A percentile compares a stretch with the other conserved stretches of the same genome.
Evolutionary conservation across 441 rosid species (phyloP).

Genomic region (Melianthus villosus): DNA sequence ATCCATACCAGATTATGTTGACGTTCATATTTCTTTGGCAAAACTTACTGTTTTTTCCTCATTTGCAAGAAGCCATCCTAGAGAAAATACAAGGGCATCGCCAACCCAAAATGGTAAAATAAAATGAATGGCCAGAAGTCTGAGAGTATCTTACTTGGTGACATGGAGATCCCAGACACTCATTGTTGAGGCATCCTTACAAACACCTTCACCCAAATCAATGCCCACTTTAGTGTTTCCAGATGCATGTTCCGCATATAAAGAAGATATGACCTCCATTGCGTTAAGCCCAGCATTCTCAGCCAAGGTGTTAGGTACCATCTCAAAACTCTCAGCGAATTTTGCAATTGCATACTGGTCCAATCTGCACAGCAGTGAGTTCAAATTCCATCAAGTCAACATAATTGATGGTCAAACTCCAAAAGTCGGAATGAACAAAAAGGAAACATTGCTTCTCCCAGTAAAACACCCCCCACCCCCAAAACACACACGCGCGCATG

Average conservation of each 20-base stretch:
- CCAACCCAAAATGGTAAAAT: too few species aligned
- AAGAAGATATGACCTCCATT: slow-evolving; percentile 84
- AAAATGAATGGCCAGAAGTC: not conserved
- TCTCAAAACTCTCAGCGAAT: slow-evolving; percentile 96
- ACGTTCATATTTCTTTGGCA: too few species aligned
- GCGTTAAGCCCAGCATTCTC: slow-evolving; percentile 97
- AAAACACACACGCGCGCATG: too few species aligned
- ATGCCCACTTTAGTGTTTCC: slow-evolving; percentile 83
- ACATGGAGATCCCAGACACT: slow-evolving; percentile 83
- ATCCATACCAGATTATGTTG: too few species aligned
- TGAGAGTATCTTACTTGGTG: slow-evolving; percentile 46
- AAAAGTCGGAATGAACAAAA: too few species aligned
- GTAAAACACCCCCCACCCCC: too few species aligned
- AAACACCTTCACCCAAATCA: slow-evolving; percentile 70
- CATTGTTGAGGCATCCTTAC: slow-evolving; percentile 52
- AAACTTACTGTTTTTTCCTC: too few species aligned
- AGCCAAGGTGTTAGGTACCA: slow-evolving; percentile 86
- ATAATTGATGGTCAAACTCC: too few species aligned
- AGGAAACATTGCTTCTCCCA: too few species aligned
- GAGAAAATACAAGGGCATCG: too few species aligned
- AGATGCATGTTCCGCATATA: slow-evolving; percentile 82
- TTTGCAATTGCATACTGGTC: slow-evolving; percentile 95
- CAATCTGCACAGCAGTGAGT: slow-evolving; percentile 35
- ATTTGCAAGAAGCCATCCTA: too few species aligned
- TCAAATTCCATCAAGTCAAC: too few species aligned